Evolutionary conservation across 129 eudicot species (phyloP).

Genomic region (Flaveria ramosissima): DNA sequence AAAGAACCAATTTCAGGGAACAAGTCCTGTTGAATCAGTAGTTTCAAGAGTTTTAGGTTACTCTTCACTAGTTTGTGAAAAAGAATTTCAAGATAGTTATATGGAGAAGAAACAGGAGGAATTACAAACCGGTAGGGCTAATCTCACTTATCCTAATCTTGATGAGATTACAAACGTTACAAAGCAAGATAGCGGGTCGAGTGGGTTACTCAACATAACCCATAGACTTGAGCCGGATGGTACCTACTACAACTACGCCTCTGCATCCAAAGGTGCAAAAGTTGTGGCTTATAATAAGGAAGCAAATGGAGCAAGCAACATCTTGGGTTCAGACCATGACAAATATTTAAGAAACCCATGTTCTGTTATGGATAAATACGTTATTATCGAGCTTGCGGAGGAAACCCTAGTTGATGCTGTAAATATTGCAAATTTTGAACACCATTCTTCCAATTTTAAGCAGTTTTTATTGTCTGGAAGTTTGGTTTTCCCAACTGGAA

Average conservation of each 20-base stretch:
- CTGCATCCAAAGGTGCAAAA: constrained; percentile 86
- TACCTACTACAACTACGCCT: constrained; percentile 80
- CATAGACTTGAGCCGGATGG: constrained; percentile 97
- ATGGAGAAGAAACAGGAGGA: constrained; percentile 33
- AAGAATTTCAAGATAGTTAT: constrained; percentile 36
- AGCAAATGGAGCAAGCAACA: constrained; percentile 87
- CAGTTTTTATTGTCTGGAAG: constrained; percentile 78
- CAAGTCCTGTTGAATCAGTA: constrained; percentile 48
- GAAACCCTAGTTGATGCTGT: constrained; percentile 89
- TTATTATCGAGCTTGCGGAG: constrained; percentile 82
- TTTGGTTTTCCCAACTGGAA: constrained; percentile 71
- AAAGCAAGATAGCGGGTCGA: constrained; percentile 37
- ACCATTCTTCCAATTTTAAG: constrained; percentile 85
- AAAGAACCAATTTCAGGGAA: constrained; percentile 33
- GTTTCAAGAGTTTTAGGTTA: constrained; percentile 55
- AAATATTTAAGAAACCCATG: constrained; percentile 93
- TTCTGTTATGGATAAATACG: constrained; percentile 72
- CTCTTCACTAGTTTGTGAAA: constrained; percentile 46
- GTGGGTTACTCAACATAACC: constrained; percentile 63
- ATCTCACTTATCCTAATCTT: constrained; percentile 45
- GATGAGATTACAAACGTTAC: constrained; percentile 57
- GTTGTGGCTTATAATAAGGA: constrained; percentile 88
- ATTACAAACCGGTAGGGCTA: constrained; percentile 37
- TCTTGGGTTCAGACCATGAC: constrained; percentile 81
- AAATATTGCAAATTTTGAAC: constrained; percentile 91